Evolutionary conservation across 768 basidiomycete genomes (phyloP).

Genomic region (Kwoniella mangroviensis): DNA sequence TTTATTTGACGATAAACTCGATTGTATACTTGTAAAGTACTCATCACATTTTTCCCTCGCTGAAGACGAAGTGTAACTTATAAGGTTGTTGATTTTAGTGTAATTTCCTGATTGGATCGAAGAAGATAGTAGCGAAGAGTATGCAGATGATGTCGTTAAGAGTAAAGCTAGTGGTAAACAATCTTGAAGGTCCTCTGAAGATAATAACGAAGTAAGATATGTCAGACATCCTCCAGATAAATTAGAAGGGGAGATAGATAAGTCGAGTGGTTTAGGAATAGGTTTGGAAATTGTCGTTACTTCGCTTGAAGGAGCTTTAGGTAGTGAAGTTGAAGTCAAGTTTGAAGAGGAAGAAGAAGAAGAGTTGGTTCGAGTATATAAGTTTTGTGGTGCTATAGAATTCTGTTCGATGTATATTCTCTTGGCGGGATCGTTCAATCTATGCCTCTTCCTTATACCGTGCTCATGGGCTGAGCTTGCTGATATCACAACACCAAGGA

Average conservation of each 20-base stretch:
- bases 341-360: constrained; percentile 10
- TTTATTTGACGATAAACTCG: constrained; percentile 21
- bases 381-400: not conserved
- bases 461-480: constrained; percentile 5
- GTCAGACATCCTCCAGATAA: constrained; percentile 39
- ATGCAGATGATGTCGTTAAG: constrained; percentile 47
- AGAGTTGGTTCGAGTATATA: constrained; percentile 2
- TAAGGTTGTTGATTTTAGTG: constrained; percentile 37
- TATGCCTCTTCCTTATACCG: constrained; percentile 10
- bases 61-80: constrained; percentile 35
- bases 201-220: constrained; percentile 41
- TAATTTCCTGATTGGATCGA: constrained; percentile 30
- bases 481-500: constrained; percentile 2
- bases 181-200: constrained; percentile 33
- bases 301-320: constrained; percentile 32
- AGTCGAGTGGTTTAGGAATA: constrained; percentile 45
- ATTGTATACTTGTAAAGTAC: constrained; percentile 27
- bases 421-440: constrained; percentile 11
- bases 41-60: constrained; percentile 29
- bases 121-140: constrained; percentile 30
- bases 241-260: constrained; percentile 34
- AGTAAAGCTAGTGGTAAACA: constrained; percentile 52
- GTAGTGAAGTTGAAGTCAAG: constrained; percentile 7
- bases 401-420: not conserved
- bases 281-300: constrained; percentile 31